These are phyloP conservation scores for Metroxylon sagu DNA, from an alignment of 176 grass and related monocot species.

Conservation along the genomic window DNA sequence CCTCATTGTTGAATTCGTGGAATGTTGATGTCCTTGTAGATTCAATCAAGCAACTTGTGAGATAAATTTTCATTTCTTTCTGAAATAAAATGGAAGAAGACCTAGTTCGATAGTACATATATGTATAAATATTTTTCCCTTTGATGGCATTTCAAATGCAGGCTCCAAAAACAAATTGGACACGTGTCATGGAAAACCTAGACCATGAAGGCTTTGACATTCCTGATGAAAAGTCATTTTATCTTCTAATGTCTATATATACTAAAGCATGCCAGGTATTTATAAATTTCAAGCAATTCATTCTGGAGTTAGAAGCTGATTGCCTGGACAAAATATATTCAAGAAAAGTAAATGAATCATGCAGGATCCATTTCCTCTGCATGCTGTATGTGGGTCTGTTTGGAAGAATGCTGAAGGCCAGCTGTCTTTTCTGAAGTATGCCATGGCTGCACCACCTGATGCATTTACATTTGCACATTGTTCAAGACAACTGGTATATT, in stretches of 20 bases:
- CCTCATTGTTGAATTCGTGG: conserved; percentile 48
- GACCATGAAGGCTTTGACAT: conserved; percentile 88
- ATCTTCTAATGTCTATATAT: conserved; percentile 78
- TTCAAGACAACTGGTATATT: conserved; percentile 46
- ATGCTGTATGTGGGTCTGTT: conserved; percentile 72
- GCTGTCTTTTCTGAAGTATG: conserved; percentile 85
- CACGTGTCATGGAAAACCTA: conserved; percentile 75
- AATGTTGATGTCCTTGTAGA: conserved; percentile 77
- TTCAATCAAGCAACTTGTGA: conserved; percentile 86
- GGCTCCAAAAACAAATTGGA: conserved; percentile 81
- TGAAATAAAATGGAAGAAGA: too few species aligned
- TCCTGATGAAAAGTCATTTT: conserved; percentile 72
- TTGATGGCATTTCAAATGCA: conserved; percentile 25
- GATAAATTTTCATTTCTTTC: background rate
- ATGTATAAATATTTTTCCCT: too few species aligned
- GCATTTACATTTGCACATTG: conserved; percentile 74
- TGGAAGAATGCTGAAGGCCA: conserved; percentile 97
- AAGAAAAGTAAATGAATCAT: conserved; percentile 29
- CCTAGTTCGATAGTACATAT: too few species aligned
- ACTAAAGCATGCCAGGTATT: conserved; percentile 65
- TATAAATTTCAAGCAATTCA: background rate
- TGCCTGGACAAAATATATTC: conserved; percentile 5
- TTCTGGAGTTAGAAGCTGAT: background rate
- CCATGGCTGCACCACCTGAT: conserved; percentile 45
- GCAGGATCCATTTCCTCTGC: conserved; percentile 89